Evolutionary conservation across 2,329 filamentous ascomycete species (phyloP), one percentile per base, ranked within the genome.

Genomic region (Lizonia empirigonia): DNA sequence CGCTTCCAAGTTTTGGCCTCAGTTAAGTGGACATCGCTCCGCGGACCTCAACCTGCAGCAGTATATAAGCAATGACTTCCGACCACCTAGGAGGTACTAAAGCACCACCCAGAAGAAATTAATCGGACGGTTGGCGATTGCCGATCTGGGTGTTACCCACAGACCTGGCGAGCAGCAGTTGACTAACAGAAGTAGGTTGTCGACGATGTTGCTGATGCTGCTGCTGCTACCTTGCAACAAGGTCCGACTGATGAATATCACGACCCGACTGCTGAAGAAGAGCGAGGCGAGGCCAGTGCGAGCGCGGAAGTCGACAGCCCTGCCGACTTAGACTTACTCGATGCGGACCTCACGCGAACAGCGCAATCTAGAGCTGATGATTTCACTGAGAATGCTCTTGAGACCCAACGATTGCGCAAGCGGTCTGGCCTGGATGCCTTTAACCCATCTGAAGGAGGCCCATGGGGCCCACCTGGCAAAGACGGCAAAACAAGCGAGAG

Each of bases 301-400:
- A 58, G 62, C 24, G 64, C 61, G 7, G 62, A 65, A 32, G 62
- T 56, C 3, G 65, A 63, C 29, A 69, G 65, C 4, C 60, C 60
- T 18, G 59, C 59, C 32, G 64, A 63, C 6, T 37, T 62, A 5
- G 65, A 67, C 22, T 19, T 59, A 4, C 32, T 62, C 7, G 60
- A 66, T 24, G 67, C 70, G 39, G 61, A 68, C 44, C 24, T 66
- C 4, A 51, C 63, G 19, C 55, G 49, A 2, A 57, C 40, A 36
- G 59, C 65, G 30, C 42, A 62, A 33, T 44, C 60, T 7, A 51
- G 64, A n/a, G 64, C 66, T 6, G 67, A 63, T 18, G 68, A 61
- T 1, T 67, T 62, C 41, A 30, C 65, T 7, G 64, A 63, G 5
- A 62, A 61, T 35, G 56, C 53, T 29, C 65, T 62, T 4, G 62